Conservation (phyloP, 352 stramenopile species). For the Saprolegnia parasitica region DNA sequence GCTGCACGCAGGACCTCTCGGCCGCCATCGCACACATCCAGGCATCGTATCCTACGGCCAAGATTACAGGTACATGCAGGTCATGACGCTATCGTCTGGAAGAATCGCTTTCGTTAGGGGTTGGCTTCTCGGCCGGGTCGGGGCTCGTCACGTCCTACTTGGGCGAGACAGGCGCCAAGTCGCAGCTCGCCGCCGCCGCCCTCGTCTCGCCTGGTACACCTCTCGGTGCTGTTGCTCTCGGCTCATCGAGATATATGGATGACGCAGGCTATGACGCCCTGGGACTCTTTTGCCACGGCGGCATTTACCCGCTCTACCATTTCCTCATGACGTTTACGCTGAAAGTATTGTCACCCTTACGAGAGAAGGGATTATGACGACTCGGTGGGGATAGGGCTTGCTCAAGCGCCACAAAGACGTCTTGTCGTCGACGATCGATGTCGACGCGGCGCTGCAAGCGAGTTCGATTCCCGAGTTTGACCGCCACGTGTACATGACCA, state of each 20-base stretch:
- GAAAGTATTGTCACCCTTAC: too few relatives aligned
- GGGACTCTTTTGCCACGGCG: slow-evolving; percentile 63
- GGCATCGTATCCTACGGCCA: slow-evolving; percentile 39
- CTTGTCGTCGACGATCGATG: slow-evolving; percentile 45
- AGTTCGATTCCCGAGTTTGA: slow-evolving; percentile 67
- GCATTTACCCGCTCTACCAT: slow-evolving; percentile 66
- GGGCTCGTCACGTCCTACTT: slow-evolving; percentile 68
- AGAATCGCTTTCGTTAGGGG: too few relatives aligned
- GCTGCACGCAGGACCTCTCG: slow-evolving; percentile 54
- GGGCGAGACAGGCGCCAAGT: slow-evolving; percentile 50
- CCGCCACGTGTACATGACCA: slow-evolving; percentile 70
- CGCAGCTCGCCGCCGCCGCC: slow-evolving; percentile 49
- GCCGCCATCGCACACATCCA: slow-evolving; percentile 54
- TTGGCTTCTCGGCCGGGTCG: slow-evolving; percentile 70
- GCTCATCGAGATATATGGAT: not conserved
- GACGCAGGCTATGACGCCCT: slow-evolving; percentile 57
- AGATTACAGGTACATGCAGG: slow-evolving; percentile 39
- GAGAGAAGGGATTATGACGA: too few relatives aligned
- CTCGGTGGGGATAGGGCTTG: slow-evolving; percentile 40
- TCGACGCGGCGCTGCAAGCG: slow-evolving; percentile 42
- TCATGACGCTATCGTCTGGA: not conserved
- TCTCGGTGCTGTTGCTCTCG: not conserved
- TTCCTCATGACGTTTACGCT: slow-evolving; percentile 74
- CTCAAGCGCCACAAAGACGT: slow-evolving; percentile 46
- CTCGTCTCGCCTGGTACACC: slow-evolving; percentile 52